Percentiles rank a stretch among this genome's conserved stretches.
Evolutionary conservation across 306 rosid species (phyloP).

Genomic region (Mimosa pudica): DNA sequence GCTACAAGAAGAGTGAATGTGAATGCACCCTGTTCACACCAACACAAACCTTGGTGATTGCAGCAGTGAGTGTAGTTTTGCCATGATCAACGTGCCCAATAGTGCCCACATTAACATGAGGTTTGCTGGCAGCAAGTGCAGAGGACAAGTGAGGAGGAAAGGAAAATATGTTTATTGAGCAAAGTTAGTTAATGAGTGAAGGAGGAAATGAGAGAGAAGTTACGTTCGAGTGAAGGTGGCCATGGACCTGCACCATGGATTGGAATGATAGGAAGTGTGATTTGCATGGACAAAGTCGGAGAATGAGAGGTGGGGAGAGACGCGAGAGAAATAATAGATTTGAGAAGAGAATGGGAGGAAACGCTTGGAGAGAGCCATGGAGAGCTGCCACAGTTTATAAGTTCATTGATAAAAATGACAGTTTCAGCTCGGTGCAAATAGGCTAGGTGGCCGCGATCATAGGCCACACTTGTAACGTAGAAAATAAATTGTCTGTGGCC

Average conservation of each 20-base stretch:
- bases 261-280: conserved; percentile 47
- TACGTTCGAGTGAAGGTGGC: conserved; percentile 78
- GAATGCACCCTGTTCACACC: neutral
- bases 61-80: conserved; percentile 94
- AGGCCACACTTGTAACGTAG: too few relatives aligned
- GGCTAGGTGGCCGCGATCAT: too few relatives aligned
- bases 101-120: conserved; percentile 94
- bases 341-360: conserved; percentile 60
- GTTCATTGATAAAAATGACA: too few relatives aligned
- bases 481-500: too few relatives aligned
- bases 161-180: neutral
- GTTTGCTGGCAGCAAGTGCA: conserved; percentile 57
- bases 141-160: neutral
- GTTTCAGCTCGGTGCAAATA: too few relatives aligned
- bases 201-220: conserved; percentile 31
- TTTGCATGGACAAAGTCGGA: conserved; percentile 34
- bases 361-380: conserved; percentile 60
- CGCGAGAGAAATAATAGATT: conserved; percentile 55
- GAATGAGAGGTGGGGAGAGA: conserved; percentile 42
- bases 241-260: conserved; percentile 74
- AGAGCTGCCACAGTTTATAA: neutral
- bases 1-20: neutral
- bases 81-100: conserved; percentile 97
- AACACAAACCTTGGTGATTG: conserved; percentile 85
- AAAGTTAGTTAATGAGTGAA: neutral